A percentile compares a stretch with the other conserved stretches of the same genome.
phyloP scores from a whole-genome alignment of 768 basidiomycete species.

The Leccinum ochraceum region DNA sequence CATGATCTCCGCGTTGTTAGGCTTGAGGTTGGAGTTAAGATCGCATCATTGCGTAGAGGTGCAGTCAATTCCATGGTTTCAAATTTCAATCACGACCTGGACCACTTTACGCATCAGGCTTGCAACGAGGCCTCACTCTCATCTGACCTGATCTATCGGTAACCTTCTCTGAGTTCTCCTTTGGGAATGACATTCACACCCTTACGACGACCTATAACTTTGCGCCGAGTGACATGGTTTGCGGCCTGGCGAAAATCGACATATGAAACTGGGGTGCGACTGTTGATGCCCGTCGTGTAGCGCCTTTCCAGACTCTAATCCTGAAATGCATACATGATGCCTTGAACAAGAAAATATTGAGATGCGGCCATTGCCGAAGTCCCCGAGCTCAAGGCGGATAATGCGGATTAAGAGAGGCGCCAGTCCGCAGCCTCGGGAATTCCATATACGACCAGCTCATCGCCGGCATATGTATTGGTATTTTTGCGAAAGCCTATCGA shows the following conservation, averaged over 20 bases:
- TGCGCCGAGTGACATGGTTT: slow-evolving; percentile 3
- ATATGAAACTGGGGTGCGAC: slow-evolving; percentile 3
- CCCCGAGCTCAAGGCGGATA: too few species aligned
- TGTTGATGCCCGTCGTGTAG: slow-evolving; percentile 3
- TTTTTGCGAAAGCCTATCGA: slow-evolving; percentile 44
- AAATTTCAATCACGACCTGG: slow-evolving; percentile 1
- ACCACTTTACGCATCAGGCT: slow-evolving; percentile 7
- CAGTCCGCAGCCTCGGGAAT: slow-evolving; percentile 51
- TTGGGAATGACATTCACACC: too few species aligned
- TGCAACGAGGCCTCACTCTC: slow-evolving; percentile 1
- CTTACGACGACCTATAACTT: background rate
- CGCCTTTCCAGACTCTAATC: background rate
- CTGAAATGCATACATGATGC: slow-evolving; percentile 17
- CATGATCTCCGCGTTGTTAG: slow-evolving; percentile 33
- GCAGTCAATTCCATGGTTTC: slow-evolving; percentile 5
- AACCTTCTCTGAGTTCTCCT: slow-evolving; percentile 7
- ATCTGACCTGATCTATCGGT: slow-evolving; percentile 7
- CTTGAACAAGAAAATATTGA: slow-evolving; percentile 27
- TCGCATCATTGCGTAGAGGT: background rate
- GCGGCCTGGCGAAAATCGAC: slow-evolving; percentile 4
- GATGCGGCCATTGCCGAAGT: background rate
- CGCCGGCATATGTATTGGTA: slow-evolving; percentile 39
- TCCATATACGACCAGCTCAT: slow-evolving; percentile 62
- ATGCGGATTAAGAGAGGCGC: background rate
- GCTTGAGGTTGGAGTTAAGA: slow-evolving; percentile 28